A percentile compares a stretch with the other conserved stretches of the same genome.
Conservation (phyloP, 2,329 filamentous ascomycete genomes). For the Alternaria sp. region DNA sequence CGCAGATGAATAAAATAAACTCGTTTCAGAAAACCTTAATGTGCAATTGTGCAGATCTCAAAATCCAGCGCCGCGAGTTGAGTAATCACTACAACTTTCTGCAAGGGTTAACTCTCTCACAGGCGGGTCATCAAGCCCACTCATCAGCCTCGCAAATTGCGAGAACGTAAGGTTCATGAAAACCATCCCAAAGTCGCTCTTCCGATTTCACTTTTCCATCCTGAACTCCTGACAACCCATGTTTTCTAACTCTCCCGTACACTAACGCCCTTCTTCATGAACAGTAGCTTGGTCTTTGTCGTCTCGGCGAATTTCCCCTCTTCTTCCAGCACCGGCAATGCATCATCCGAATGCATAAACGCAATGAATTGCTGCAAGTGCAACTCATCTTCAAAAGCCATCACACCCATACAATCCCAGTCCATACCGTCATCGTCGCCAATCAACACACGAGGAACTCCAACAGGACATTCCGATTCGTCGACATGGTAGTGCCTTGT, state of each 20-base stretch:
- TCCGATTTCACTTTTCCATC: background rate
- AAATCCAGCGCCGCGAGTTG: background rate
- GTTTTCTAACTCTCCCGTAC: background rate
- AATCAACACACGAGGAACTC: constrained; percentile 19
- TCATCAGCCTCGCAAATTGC: background rate
- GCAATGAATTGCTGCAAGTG: constrained; percentile 32
- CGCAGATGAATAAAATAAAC: background rate
- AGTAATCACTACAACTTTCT: background rate
- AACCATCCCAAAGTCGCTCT: background rate
- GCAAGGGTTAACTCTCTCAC: background rate
- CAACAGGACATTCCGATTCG: constrained; percentile 21
- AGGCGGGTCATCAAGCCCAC: background rate
- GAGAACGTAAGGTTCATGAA: background rate
- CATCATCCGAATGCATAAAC: constrained; percentile 27
- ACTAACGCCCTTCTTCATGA: constrained; percentile 25
- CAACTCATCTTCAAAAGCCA: constrained; percentile 30
- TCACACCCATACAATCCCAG: constrained; percentile 30
- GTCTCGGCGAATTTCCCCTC: constrained; percentile 27
- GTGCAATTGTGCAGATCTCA: background rate
- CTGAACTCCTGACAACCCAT: background rate
- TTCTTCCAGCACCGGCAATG: constrained; percentile 20
- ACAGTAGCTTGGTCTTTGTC: constrained; percentile 23
- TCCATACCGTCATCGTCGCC: constrained; percentile 22
- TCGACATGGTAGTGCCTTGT: constrained; percentile 26
- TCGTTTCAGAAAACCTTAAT: background rate